Evolutionary conservation across 257 asterid genomes (phyloP).

Genomic region (Solanum rostratum): DNA sequence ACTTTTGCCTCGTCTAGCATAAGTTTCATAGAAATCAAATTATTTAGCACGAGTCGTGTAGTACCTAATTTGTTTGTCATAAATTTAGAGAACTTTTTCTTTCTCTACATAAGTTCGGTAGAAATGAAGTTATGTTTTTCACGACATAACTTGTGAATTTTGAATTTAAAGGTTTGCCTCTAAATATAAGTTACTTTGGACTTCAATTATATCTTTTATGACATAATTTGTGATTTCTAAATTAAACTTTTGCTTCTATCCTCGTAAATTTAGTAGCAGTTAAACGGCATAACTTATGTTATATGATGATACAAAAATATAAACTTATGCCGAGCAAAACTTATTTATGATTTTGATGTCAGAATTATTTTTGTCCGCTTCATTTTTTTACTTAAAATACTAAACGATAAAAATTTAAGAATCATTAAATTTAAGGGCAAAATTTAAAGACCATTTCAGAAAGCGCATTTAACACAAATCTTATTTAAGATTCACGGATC

Average conservation of each 20-base stretch:
- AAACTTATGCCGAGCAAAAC: not conserved
- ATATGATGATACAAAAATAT: not conserved
- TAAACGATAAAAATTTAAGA: not conserved
- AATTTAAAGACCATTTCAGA: not conserved
- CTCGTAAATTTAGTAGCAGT: not conserved
- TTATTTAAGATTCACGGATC: too few relatives aligned
- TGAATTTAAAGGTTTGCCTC: not conserved
- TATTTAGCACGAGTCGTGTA: fast-evolving
- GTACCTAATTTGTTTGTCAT: not conserved
- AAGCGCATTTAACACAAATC: too few relatives aligned
- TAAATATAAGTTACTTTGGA: not conserved
- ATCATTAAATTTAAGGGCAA: not conserved
- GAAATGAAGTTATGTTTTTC: not conserved
- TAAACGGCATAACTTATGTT: not conserved
- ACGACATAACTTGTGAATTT: not conserved
- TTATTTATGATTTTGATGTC: not conserved
- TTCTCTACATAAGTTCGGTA: fast-evolving
- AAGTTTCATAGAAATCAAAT: not conserved
- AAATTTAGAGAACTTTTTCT: not conserved
- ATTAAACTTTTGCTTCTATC: not conserved
- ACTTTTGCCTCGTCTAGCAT: not conserved
- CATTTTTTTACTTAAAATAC: not conserved
- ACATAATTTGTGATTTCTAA: not conserved
- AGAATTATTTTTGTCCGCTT: not conserved
- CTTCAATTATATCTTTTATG: not conserved